These are phyloP conservation scores for Colletotrichum shisoi DNA, from an alignment of 2,329 filamentous ascomycete genomes.

Conservation along the genomic window DNA sequence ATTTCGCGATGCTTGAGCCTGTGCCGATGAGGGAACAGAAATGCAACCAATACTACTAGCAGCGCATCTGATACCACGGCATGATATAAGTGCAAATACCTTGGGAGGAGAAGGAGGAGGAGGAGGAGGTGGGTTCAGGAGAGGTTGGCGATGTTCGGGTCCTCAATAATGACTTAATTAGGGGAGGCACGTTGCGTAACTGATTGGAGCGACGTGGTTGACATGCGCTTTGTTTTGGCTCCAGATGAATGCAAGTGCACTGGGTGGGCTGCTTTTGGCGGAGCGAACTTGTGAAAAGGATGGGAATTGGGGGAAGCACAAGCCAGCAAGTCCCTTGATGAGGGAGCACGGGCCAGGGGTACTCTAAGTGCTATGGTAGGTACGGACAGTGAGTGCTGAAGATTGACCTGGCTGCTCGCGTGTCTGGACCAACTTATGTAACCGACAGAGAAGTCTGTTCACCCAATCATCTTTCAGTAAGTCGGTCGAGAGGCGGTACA, in stretches of 20 bases:
- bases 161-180: slow-evolving; percentile 31
- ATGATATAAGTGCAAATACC: slow-evolving; percentile 30
- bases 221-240: slow-evolving; percentile 29
- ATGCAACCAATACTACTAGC: slow-evolving; percentile 31
- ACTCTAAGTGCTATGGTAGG: too few species aligned
- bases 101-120: slow-evolving; percentile 3
- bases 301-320: slow-evolving; percentile 7
- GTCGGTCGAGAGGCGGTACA: background rate
- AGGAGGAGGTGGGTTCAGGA: background rate
- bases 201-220: slow-evolving; percentile 33
- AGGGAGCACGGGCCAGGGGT: slow-evolving; percentile 26
- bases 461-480: slow-evolving; percentile 17
- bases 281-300: background rate
- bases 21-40: slow-evolving; percentile 17
- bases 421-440: slow-evolving; percentile 22
- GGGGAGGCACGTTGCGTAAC: slow-evolving; percentile 37
- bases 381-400: background rate
- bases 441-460: background rate
- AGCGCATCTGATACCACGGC: slow-evolving; percentile 29
- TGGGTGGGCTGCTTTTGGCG: slow-evolving; percentile 7
- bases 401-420: background rate
- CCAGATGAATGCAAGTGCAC: slow-evolving; percentile 10
- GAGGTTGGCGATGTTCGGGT: slow-evolving; percentile 33
- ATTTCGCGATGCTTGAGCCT: slow-evolving; percentile 44
- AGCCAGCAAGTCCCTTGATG: slow-evolving; percentile 23